phyloP scores from a whole-genome alignment of 2,329 filamentous ascomycete species.

The Botrytis byssoidea region DNA sequence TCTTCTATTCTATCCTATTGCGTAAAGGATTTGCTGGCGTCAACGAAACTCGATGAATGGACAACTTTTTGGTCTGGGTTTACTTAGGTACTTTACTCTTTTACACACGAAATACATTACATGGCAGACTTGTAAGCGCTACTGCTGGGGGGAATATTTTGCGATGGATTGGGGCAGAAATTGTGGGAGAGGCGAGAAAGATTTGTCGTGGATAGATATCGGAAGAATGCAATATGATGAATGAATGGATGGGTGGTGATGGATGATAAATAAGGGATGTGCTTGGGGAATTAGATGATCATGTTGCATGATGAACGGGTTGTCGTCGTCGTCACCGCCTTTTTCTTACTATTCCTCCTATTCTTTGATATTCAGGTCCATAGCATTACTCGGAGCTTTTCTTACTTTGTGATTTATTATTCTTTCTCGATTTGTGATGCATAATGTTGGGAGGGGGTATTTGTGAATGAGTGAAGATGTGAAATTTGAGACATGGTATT shows the following conservation, averaged over 20 bases:
- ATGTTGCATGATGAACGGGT: constrained; percentile 15
- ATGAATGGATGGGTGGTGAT: constrained; percentile 15
- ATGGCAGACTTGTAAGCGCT: not conserved
- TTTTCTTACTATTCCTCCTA: constrained; percentile 18
- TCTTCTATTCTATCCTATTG: constrained; percentile 17
- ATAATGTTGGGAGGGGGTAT: not conserved
- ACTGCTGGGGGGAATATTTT: constrained; percentile 10
- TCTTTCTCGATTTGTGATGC: not conserved
- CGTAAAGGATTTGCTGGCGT: constrained; percentile 36
- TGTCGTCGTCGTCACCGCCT: constrained; percentile 11
- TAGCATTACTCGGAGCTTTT: constrained; percentile 24
- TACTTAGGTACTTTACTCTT: constrained; percentile 21
- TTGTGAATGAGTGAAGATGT: not conserved
- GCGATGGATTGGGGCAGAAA: constrained; percentile 8
- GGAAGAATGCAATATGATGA: constrained; percentile 20
- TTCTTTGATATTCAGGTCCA: constrained; percentile 22
- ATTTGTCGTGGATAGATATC: constrained; percentile 18
- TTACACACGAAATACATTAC: constrained; percentile 22
- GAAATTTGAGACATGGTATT: not conserved
- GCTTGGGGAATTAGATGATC: constrained; percentile 13
- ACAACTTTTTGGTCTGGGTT: constrained; percentile 25
- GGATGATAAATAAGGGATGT: constrained; percentile 15
- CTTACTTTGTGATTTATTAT: not conserved
- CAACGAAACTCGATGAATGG: constrained; percentile 28
- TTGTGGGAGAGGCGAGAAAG: not conserved